Evolutionary conservation across 345 rosid genomes (phyloP).

Genomic region (Ceriops zippeliana): DNA sequence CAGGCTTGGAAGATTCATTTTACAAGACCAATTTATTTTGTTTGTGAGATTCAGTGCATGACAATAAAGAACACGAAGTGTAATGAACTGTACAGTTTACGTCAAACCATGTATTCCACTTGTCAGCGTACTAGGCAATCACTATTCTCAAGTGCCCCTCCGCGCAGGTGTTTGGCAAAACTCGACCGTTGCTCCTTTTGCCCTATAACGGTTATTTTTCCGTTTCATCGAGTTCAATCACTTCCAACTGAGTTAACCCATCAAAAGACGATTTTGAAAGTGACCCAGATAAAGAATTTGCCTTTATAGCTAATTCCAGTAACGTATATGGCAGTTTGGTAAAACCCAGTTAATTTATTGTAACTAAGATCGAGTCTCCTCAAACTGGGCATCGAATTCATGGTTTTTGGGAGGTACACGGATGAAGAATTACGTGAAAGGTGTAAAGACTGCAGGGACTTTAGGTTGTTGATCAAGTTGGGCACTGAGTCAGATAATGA

Average conservation of each 20-base stretch:
- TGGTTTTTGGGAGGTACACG: constrained; percentile 50
- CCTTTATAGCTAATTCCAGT: constrained; percentile 59
- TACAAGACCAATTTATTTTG: too few species aligned
- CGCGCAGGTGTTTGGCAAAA: too few species aligned
- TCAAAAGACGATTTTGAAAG: constrained; percentile 47
- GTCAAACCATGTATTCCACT: too few species aligned
- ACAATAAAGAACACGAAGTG: too few species aligned
- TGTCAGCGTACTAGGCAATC: too few species aligned
- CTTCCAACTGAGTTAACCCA: constrained; percentile 58
- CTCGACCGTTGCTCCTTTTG: too few species aligned
- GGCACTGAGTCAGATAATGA: constrained; percentile 66
- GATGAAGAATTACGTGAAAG: constrained; percentile 60
- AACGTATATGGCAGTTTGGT: constrained; percentile 57
- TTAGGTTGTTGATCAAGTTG: constrained; percentile 36
- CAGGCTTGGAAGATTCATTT: too few species aligned
- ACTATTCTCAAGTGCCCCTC: too few species aligned
- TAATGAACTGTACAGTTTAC: too few species aligned
- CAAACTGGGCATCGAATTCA: constrained; percentile 37
- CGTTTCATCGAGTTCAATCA: constrained; percentile 53
- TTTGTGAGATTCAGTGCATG: too few species aligned
- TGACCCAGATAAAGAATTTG: constrained; percentile 61
- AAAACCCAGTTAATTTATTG: constrained; percentile 61
- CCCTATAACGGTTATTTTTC: too few species aligned
- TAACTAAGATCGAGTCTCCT: constrained; percentile 69
- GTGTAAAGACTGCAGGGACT: constrained; percentile 50